Base-by-base conservation (phyloP, 1,284 basidiomycete genomes). In the Ceratobasidium papillatum region DNA sequence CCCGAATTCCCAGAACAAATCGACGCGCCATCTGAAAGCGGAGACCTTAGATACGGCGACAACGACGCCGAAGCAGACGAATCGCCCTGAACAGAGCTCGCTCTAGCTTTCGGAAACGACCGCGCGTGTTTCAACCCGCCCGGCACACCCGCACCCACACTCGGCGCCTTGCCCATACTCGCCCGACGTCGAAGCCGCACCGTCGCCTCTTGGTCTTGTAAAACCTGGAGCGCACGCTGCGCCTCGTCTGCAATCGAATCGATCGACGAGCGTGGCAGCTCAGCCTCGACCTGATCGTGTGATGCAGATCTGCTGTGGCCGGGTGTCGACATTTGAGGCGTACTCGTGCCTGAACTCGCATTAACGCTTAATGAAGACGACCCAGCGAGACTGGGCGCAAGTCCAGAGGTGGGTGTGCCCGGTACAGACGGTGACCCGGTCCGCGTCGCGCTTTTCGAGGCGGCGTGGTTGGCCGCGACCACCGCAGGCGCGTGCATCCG, bases 161-260 rank as follows among this genome's bases (percentile, higher is more conserved):
- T 34, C 62, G 62, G 32, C 19, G 69, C 41, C 19, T 59, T 59
- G 34, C 56, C 56, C 11, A 45, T 45, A 9, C 69, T 49, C 19
- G 69, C 54, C 36, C 69, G 38, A 30, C 69, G 69, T 22, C 54
- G 56, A 4, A 43, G 38, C 62, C 2, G 19, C 19, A 14, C 43
- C 38, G 41, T 22, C 14, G 43, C 62, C 25, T 45, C 47, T 43
- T 64, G 62, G n/a, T 64, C 62, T 25, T 64, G 62, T 27, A 64
- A 41, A 3, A 30, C 62, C 62, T 49, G 62, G 4, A 64, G 17
- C 25, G 62, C 62, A 19, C 84, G 87, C 76, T 86, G 87, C 34
- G 93, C 88, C 84, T 94, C 93, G 77, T 93, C 90, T 25, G 92
- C 91, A 38, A 94, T 89, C 75, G 92, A 94, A 81, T 94, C 93